Percentiles rank a stretch among this genome's conserved stretches.
phyloP scores from a whole-genome alignment of 768 basidiomycete species.

The Trametes cubensis region DNA sequence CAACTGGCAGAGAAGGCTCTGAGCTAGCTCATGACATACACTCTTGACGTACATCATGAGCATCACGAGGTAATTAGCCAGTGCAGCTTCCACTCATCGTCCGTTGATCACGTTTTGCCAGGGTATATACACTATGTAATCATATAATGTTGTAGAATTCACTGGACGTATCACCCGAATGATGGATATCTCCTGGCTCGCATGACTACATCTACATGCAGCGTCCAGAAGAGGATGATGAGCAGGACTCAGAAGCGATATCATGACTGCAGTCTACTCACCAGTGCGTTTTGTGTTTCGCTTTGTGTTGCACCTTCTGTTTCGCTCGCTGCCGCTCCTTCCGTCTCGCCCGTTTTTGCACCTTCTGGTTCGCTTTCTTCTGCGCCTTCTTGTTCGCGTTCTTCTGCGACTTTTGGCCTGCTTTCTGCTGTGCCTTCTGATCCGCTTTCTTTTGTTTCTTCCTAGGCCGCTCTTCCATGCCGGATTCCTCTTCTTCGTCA shows the following conservation, averaged over 20 bases:
- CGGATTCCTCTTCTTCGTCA: background rate
- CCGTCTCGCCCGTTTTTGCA: too few species aligned
- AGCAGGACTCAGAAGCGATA: too few species aligned
- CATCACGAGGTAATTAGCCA: background rate
- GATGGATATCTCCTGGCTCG: background rate
- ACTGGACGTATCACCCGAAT: background rate
- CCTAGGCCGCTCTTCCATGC: background rate
- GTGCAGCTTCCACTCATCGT: background rate
- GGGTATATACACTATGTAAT: conserved; percentile 9
- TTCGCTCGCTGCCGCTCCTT: too few species aligned
- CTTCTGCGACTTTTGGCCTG: too few species aligned
- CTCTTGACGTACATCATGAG: conserved; percentile 8
- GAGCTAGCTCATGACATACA: background rate
- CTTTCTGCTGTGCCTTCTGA: too few species aligned
- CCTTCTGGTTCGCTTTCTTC: too few species aligned
- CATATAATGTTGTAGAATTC: conserved; percentile 6
- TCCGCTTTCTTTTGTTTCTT: background rate
- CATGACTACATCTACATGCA: too few species aligned
- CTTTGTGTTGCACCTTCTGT: too few species aligned
- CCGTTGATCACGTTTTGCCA: background rate
- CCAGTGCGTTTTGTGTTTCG: too few species aligned
- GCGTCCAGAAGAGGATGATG: too few species aligned
- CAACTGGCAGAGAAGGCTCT: conserved; percentile 5
- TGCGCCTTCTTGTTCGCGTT: background rate
- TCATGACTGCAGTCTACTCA: too few species aligned